Conservation (phyloP, 2,329 filamentous ascomycete species). For the Colletotrichum orbiculare region DNA sequence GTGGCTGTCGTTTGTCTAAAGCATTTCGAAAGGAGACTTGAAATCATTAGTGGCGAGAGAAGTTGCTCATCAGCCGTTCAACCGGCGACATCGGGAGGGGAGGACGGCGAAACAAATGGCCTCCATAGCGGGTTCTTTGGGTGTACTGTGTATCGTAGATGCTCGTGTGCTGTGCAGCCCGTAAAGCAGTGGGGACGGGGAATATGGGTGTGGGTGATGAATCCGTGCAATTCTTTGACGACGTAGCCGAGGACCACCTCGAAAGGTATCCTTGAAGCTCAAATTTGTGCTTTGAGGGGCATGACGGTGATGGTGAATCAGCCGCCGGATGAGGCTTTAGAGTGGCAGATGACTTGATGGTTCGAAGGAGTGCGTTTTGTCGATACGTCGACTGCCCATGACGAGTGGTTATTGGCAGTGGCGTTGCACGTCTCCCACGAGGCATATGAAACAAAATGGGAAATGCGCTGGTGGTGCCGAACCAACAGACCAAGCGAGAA, state of each 20-base stretch:
- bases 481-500: too few relatives aligned
- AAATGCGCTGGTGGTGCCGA: too few relatives aligned
- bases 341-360: neutral
- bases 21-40: neutral
- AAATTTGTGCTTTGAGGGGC: constrained; percentile 32
- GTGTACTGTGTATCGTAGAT: constrained; percentile 13
- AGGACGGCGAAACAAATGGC: constrained; percentile 33
- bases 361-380: too few relatives aligned
- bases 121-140: constrained; percentile 33
- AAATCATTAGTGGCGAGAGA: constrained; percentile 23
- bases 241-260: constrained; percentile 11
- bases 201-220: constrained; percentile 3
- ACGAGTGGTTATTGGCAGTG: too few relatives aligned
- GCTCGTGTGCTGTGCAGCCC: too few relatives aligned
- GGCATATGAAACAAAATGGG: too few relatives aligned
- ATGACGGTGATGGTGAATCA: constrained; percentile 12
- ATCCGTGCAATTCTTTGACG: neutral
- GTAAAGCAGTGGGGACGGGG: constrained; percentile 19
- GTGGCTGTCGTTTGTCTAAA: too few relatives aligned
- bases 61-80: constrained; percentile 27
- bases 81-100: constrained; percentile 24
- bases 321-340: neutral
- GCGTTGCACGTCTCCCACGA: too few relatives aligned
- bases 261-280: constrained; percentile 13
- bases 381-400: too few relatives aligned